Conservation (phyloP, 2,329 filamentous ascomycete species). For the Gliomastix tumulicola region DNA sequence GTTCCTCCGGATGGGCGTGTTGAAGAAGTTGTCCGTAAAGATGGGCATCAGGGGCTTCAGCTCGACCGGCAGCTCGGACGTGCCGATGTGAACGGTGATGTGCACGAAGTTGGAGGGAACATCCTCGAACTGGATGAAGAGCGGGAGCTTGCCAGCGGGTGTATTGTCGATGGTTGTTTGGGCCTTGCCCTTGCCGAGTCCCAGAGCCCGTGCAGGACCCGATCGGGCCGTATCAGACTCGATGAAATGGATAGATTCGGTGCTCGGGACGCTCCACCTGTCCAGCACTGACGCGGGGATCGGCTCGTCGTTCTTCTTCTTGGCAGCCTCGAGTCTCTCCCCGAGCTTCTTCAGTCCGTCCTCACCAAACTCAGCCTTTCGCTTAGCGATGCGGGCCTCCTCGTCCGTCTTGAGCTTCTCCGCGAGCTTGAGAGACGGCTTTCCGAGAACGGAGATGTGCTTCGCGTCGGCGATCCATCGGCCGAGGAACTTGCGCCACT, state of each 20-base stretch:
- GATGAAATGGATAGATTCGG: slow-evolving; percentile 93
- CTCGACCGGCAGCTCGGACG: slow-evolving; percentile 67
- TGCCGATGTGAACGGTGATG: slow-evolving; percentile 74
- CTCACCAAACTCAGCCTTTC: slow-evolving; percentile 73
- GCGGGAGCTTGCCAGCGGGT: slow-evolving; percentile 50
- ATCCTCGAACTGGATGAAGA: slow-evolving; percentile 97
- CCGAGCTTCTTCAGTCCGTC: slow-evolving; percentile 71
- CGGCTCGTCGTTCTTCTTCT: slow-evolving; percentile 79
- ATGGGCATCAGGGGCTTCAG: slow-evolving; percentile 78
- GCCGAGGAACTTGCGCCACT: slow-evolving; percentile 78
- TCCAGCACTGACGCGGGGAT: slow-evolving; percentile 80
- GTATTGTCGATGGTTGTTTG: slow-evolving; percentile 73
- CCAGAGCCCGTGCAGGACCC: slow-evolving; percentile 68
- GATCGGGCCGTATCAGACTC: slow-evolving; percentile 78
- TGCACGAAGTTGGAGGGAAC: slow-evolving; percentile 91
- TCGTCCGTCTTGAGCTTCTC: slow-evolving; percentile 78
- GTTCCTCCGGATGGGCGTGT: slow-evolving; percentile 72
- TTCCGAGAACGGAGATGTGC: slow-evolving; percentile 82
- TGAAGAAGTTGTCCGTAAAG: slow-evolving; percentile 91
- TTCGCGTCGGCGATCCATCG: slow-evolving; percentile 81
- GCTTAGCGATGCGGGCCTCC: slow-evolving; percentile 67
- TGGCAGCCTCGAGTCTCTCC: slow-evolving; percentile 72
- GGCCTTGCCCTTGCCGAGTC: slow-evolving; percentile 57
- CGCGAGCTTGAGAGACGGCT: slow-evolving; percentile 74
- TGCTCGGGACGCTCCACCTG: slow-evolving; percentile 72